phyloP scores from a whole-genome alignment of 2,329 filamentous ascomycete genomes.

The Lojkania enalia region DNA sequence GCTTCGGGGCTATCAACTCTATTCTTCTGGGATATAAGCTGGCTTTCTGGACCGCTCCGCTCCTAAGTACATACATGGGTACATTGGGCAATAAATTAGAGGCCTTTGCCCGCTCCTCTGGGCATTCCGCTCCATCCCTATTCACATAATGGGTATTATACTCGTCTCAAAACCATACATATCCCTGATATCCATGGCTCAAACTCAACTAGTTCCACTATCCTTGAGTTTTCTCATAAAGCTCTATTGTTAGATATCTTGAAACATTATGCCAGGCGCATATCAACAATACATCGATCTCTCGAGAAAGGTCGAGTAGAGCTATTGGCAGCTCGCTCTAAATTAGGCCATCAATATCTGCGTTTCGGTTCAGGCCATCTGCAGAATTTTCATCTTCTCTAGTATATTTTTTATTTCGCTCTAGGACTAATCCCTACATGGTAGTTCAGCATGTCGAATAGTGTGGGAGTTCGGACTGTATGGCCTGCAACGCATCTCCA shows the following conservation, averaged over 20 bases:
- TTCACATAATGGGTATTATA: background rate
- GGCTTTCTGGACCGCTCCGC: background rate
- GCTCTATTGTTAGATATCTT: background rate
- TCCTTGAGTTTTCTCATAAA: background rate
- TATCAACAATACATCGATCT: background rate
- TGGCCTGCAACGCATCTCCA: too few relatives aligned
- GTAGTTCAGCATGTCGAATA: conserved; percentile 35
- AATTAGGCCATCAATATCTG: background rate
- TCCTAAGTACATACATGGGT: background rate
- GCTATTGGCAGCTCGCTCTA: background rate
- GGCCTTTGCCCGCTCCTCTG: background rate
- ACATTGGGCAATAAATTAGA: background rate
- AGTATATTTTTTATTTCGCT: background rate
- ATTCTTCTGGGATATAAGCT: background rate
- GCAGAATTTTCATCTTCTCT: background rate
- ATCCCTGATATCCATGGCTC: background rate
- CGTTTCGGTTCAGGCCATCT: background rate
- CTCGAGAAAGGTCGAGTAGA: background rate
- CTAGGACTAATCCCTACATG: conserved; percentile 31
- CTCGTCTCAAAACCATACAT: too few relatives aligned
- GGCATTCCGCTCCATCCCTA: background rate
- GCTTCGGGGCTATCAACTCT: background rate
- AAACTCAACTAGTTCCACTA: background rate
- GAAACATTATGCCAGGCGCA: background rate
- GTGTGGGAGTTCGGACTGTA: conserved; percentile 26